Base-by-base conservation (phyloP, 108 stramenopile species). In the Parmales sp. region DNA sequence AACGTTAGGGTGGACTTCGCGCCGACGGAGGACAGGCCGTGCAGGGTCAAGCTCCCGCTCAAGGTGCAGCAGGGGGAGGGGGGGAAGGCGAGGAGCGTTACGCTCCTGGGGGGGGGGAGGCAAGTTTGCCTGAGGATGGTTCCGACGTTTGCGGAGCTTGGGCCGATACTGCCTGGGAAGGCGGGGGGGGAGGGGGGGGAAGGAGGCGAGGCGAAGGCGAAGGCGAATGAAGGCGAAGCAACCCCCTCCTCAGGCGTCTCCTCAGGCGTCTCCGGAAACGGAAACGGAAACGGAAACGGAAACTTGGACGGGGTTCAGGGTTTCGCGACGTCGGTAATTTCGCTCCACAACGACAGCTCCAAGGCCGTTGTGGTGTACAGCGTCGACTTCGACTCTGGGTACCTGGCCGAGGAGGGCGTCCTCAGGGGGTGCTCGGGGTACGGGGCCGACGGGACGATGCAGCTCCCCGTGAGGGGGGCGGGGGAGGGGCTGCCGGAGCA, bases 321-420 rank as follows among this genome's bases (percentile, higher is more conserved):
- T 38, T 19, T 44, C 2, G 16, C 38, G 64, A n/a, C 25, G 11
- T 13, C 9, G 13, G 37, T 72, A 20, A 80, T 86, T 1, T 51
- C 50, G 22, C 43, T 86, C 36, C 4, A n/a, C 11, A 86, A 86
- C 49, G 65, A 51, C 13, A 29, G 67, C 39, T 31, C 51, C 18
- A 46, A 51, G 41, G 60, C 69, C 54, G 69, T 86, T 28, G 85
- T 84, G 66, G 79, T 84, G 13, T 86, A 71, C 68, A 84, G 83
- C 9, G 28, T 83, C 26, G 82, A 86, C 68, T 86, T 86, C 64
- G 84, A 86, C 70, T 26, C 63, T 45, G 41, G 69, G n/a, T 76
- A 79, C 49, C 39, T 74, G 0, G 63, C 34, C 18, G 83, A 86
- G 39, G 85, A 84, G 37, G 72, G 39, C n/a, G 65, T 76, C 36